These are phyloP conservation scores for Mycena epipterygia DNA, from an alignment of 768 basidiomycete genomes.

Conservation along the genomic window DNA sequence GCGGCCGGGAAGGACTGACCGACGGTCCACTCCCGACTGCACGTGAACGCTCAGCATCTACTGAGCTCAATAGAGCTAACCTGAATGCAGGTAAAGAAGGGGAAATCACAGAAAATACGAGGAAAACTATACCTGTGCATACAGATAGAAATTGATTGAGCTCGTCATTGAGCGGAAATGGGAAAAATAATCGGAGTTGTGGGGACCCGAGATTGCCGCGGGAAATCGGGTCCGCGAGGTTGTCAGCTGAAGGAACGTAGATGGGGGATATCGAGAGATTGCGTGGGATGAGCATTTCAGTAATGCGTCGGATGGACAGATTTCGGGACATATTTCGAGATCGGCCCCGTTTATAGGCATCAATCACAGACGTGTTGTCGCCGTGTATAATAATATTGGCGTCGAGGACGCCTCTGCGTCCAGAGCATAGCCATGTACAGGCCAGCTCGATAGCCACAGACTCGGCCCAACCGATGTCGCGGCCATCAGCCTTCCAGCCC, in stretches of 20 bases:
- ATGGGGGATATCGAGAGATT: constrained; percentile 37
- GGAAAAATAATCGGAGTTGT: background rate
- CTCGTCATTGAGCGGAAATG: constrained; percentile 35
- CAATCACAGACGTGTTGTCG: constrained; percentile 19
- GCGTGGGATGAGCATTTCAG: constrained; percentile 19
- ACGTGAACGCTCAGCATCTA: constrained; percentile 12
- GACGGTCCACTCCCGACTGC: constrained; percentile 9
- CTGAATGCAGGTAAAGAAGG: constrained; percentile 1
- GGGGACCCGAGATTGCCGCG: constrained; percentile 32
- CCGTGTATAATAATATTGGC: background rate
- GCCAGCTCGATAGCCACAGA: background rate
- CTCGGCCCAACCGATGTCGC: background rate
- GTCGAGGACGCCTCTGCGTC: background rate
- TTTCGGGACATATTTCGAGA: constrained; percentile 6
- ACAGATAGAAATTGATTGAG: background rate
- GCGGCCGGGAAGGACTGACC: constrained; percentile 23
- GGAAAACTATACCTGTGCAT: background rate
- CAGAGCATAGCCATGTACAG: background rate
- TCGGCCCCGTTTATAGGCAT: constrained; percentile 8
- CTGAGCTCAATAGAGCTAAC: constrained; percentile 9
- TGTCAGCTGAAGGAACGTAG: constrained; percentile 44
- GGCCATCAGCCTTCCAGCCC: background rate
- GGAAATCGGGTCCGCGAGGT: constrained; percentile 50
- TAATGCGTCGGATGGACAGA: constrained; percentile 6
- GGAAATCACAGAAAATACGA: background rate